Percentiles rank a stretch among this genome's conserved stretches.
These are phyloP conservation scores for Bruguiera sexangula DNA, from an alignment of 345 rosid species.

Conservation along the genomic window DNA sequence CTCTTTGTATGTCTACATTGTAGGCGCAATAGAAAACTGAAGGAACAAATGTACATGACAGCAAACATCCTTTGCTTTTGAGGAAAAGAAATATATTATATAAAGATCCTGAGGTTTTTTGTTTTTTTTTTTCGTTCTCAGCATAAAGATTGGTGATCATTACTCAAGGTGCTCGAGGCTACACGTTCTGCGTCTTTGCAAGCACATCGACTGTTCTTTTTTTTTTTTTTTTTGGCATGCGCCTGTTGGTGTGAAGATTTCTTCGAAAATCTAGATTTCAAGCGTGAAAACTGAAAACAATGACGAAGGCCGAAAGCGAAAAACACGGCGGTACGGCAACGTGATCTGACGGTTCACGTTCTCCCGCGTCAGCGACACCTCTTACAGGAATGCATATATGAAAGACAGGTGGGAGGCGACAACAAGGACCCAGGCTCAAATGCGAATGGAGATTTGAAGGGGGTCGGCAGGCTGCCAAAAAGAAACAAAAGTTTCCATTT, in stretches of 20 bases:
- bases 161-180: too few relatives aligned
- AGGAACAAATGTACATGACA: not conserved
- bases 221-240: too few relatives aligned
- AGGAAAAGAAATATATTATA: not conserved
- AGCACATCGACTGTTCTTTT: too few relatives aligned
- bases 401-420: slow-evolving; percentile 20
- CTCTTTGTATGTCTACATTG: not conserved
- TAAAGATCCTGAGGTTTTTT: not conserved
- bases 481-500: not conserved
- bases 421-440: not conserved
- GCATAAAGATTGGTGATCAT: too few relatives aligned
- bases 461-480: too few relatives aligned
- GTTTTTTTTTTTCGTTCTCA: too few relatives aligned
- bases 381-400: not conserved
- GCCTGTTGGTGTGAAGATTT: too few relatives aligned
- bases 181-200: too few relatives aligned
- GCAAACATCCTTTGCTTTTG: slow-evolving; percentile 16
- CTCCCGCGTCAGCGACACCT: slow-evolving; percentile 3
- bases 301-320: too few relatives aligned
- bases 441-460: not conserved
- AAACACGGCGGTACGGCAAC: not conserved
- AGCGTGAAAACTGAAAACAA: too few relatives aligned
- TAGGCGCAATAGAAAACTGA: not conserved
- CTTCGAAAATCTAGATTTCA: too few relatives aligned
- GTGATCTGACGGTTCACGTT: slow-evolving; percentile 24